A percentile compares a stretch with the other conserved stretches of the same genome.
phyloP scores from a whole-genome alignment of 495 filamentous ascomycete species.

The Choiromyces venosus region DNA sequence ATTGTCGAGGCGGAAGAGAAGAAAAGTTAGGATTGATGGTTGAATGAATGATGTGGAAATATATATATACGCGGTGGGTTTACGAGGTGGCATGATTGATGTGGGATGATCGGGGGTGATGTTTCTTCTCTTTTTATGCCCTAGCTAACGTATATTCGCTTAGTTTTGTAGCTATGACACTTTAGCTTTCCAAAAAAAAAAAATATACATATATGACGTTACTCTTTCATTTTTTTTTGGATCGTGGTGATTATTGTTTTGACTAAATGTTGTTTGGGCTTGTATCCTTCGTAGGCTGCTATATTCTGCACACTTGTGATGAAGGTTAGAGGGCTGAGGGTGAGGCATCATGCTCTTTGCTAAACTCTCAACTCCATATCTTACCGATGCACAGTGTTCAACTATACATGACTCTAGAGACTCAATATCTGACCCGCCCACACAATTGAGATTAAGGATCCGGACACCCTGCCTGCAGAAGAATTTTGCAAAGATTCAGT shows the following conservation, averaged over 20 bases:
- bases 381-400: background rate
- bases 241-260: background rate
- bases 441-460: too few species aligned
- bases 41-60: background rate
- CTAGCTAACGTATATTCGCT: background rate
- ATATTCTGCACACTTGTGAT: background rate
- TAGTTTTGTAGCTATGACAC: background rate
- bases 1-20: conserved; percentile 33
- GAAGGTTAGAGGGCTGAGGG: background rate
- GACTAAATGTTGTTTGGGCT: background rate
- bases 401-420: too few species aligned
- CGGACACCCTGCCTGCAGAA: too few species aligned
- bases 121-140: background rate
- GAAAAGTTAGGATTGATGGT: background rate
- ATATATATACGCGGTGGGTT: background rate
- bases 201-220: background rate
- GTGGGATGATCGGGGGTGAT: background rate
- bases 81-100: background rate
- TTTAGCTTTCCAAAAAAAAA: background rate
- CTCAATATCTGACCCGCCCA: too few species aligned
- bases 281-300: background rate
- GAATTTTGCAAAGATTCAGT: too few species aligned
- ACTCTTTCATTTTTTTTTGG: background rate
- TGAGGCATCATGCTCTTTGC: background rate
- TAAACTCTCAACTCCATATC: background rate